Base-by-base conservation (phyloP, 2,329 filamentous ascomycete genomes). In the Fusarium circinatum region DNA sequence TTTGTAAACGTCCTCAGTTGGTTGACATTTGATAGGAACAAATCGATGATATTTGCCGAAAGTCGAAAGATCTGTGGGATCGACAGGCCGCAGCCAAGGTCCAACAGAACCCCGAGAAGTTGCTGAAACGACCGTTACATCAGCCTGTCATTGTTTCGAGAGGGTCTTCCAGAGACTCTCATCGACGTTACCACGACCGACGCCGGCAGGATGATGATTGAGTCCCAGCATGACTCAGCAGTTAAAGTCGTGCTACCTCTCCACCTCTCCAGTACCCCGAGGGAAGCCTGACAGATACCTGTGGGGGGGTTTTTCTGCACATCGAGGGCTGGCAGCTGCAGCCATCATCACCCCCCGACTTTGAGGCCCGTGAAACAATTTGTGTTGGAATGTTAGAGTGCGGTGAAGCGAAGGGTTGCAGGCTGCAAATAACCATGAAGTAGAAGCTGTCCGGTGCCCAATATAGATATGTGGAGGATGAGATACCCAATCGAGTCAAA, bases 31-130 rank as follows among this genome's bases (percentile, higher is more conserved):
- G 28, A 52, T 48, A 90, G 89, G 88, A 90, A 81, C 89, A 90
- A 84, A 90, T 90, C 72, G 88, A 90, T 76, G 89, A 90, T 75
- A 89, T 90, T 62, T 90, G 89, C 79, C 80, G 84, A 69, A 90
- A 90, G 79, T 90, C 88, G 41, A 88, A 85, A 70, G 86, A 89
- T 62, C 82, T 88, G 69, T 90, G 88, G 88, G 87, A 90, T 72
- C 76, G 76, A 73, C 87, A 90, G 79, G 86, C 86, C 22, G 87
- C 86, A 20, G 87, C 87, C 45, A 85, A 85, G 71, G 79, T 83
- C 57, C 82, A 84, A 57, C 83, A 85, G 61, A 83, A 84, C 41
- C 81, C 85, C 24, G 85, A 87, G 60, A 88, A 86, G 73, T 79
- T 83, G 56, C 81, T 90, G 64, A 90, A 90, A 78, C 84, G 88